Evolutionary conservation across 257 asterid species (phyloP).

Genomic region (Gynochthodes officinalis): DNA sequence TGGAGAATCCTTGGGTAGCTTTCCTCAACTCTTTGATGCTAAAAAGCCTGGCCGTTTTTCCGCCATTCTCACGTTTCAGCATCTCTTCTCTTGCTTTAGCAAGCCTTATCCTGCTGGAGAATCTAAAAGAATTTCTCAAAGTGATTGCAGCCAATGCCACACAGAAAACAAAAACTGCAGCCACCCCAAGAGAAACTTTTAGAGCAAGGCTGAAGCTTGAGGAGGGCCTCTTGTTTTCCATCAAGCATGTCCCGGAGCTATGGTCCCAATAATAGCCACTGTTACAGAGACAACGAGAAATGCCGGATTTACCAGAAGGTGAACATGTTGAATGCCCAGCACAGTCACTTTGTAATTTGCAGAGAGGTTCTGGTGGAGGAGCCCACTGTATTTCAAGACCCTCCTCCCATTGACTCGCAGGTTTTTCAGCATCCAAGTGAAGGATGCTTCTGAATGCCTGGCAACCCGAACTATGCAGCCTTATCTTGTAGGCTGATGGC

Average conservation of each 20-base stretch:
- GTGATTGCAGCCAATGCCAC: constrained; percentile 18
- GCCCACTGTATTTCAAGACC: constrained; percentile 46
- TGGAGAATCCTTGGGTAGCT: constrained; percentile 43
- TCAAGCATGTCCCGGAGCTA: constrained; percentile 23
- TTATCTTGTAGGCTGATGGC: constrained; percentile 48
- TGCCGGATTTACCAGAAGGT: constrained; percentile 8
- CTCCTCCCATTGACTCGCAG: constrained; percentile 40
- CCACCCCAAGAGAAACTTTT: constrained; percentile 29
- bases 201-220: constrained; percentile 17
- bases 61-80: constrained; percentile 29
- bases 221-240: constrained; percentile 13
- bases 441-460: constrained; percentile 42
- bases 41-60: constrained; percentile 32
- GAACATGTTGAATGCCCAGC: constrained; percentile 32
- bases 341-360: constrained; percentile 39
- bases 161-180: constrained; percentile 11
- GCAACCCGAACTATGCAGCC: constrained; percentile 43
- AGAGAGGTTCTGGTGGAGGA: constrained; percentile 41
- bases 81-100: constrained; percentile 40
- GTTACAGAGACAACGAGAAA: constrained; percentile 31
- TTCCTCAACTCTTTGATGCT: constrained; percentile 35
- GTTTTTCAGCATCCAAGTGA: constrained; percentile 32
- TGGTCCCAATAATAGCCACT: constrained; percentile 29
- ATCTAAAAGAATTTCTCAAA: constrained; percentile 17
- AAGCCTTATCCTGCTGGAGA: constrained; percentile 23